Conservation (phyloP, 176 grass and related monocot genomes). For the Coix lacrymajobi region DNA sequence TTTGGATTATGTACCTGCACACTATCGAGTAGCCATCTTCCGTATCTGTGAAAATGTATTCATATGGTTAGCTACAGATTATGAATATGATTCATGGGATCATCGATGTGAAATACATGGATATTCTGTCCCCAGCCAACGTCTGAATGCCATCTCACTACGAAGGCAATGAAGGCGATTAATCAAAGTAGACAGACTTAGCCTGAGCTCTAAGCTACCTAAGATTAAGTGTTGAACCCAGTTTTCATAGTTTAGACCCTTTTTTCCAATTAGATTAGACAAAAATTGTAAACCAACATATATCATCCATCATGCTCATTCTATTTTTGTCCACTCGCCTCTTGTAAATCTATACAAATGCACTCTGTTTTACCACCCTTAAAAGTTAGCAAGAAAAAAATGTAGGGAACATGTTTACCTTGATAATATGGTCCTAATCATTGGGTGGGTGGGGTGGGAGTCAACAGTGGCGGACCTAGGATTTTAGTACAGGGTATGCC, state of each 20-base stretch:
- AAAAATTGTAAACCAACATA: neutral
- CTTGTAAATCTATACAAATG: neutral
- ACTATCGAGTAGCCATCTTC: too few species aligned
- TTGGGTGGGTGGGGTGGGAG: too few species aligned
- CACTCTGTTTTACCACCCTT: too few species aligned
- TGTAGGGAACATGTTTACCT: too few species aligned
- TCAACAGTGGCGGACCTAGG: too few species aligned
- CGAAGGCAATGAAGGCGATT: neutral
- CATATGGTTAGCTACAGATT: too few species aligned
- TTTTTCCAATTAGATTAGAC: neutral
- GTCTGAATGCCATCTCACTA: neutral
- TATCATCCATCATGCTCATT: neutral
- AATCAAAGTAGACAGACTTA: neutral
- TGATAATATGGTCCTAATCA: too few species aligned
- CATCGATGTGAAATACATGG: neutral
- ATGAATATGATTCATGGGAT: neutral
- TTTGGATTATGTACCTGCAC: neutral
- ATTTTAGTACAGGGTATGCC: too few species aligned
- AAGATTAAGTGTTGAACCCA: neutral
- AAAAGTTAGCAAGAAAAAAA: too few species aligned
- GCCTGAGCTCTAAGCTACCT: neutral
- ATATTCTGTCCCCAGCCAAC: neutral
- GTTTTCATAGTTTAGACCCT: neutral
- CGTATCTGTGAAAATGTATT: too few species aligned
- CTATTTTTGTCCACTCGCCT: neutral